phyloP scores from a whole-genome alignment of 2,329 filamentous ascomycete genomes.

The Claviceps maximensis region DNA sequence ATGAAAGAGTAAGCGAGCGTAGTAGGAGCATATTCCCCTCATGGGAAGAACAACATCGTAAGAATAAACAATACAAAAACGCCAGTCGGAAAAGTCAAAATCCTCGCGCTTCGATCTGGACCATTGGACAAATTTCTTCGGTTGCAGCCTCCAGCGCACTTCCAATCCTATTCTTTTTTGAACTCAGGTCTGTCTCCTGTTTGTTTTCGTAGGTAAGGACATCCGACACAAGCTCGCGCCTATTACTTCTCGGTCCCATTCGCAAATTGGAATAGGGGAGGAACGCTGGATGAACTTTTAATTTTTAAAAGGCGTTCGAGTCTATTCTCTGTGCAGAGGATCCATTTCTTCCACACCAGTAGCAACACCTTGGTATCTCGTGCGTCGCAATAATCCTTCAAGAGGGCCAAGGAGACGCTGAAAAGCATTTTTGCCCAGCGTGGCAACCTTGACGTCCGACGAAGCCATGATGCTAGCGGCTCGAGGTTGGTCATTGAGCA shows the following conservation, averaged over 20 bases:
- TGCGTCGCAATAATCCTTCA: slow-evolving; percentile 85
- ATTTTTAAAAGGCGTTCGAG: neutral
- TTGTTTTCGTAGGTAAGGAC: neutral
- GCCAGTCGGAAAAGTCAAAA: slow-evolving; percentile 5
- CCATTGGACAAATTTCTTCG: neutral
- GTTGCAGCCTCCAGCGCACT: neutral
- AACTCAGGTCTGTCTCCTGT: neutral
- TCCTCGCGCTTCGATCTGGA: neutral
- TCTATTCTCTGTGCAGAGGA: slow-evolving; percentile 37
- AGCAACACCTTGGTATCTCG: slow-evolving; percentile 46
- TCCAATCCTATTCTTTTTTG: neutral
- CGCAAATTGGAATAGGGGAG: too few relatives aligned
- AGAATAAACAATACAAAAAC: slow-evolving; percentile 11
- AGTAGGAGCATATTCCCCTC: slow-evolving; percentile 7
- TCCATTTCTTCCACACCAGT: slow-evolving; percentile 54
- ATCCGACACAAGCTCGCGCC: neutral
- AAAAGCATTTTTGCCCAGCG: slow-evolving; percentile 85
- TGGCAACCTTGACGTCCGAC: slow-evolving; percentile 85
- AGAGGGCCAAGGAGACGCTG: slow-evolving; percentile 86
- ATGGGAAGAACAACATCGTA: slow-evolving; percentile 14
- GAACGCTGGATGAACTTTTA: neutral
- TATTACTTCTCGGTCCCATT: neutral
- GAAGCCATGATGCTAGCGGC: slow-evolving; percentile 77
- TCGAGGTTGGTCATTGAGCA: slow-evolving; percentile 86
- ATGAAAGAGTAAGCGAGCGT: slow-evolving; percentile 21